Conservation (phyloP, 768 basidiomycete genomes). For the Tricholoma sp. region DNA sequence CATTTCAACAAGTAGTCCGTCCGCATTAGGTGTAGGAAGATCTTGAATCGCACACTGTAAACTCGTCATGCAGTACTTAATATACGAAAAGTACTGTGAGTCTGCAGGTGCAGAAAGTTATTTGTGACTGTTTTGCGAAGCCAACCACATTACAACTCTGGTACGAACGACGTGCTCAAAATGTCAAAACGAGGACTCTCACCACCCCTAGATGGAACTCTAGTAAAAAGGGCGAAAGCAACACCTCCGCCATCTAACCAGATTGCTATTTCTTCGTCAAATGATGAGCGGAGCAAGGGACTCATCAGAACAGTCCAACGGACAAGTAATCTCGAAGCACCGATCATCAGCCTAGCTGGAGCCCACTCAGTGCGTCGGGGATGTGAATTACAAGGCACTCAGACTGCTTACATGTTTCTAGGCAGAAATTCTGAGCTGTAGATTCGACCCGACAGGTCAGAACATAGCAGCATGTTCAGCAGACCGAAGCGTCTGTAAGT, state of each 20-base stretch:
- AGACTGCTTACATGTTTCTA: constrained; percentile 17
- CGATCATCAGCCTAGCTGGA: constrained; percentile 87
- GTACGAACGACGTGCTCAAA: constrained; percentile 11
- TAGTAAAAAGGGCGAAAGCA: constrained; percentile 61
- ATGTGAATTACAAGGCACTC: neutral
- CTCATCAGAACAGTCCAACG: constrained; percentile 82
- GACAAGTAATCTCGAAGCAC: constrained; percentile 90
- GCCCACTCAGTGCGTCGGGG: constrained; percentile 68
- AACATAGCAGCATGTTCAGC: constrained; percentile 90
- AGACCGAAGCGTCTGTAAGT: constrained; percentile 87
- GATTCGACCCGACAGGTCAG: constrained; percentile 92
- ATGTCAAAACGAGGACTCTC: constrained; percentile 76
- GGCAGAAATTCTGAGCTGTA: constrained; percentile 87
- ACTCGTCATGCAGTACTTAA: too few species aligned
- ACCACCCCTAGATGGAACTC: constrained; percentile 47
- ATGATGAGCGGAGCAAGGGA: constrained; percentile 70
- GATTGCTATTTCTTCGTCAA: constrained; percentile 71
- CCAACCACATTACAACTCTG: neutral
- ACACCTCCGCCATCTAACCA: constrained; percentile 53
- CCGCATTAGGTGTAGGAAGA: too few species aligned
- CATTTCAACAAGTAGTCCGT: too few species aligned
- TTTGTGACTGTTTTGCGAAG: constrained; percentile 7
- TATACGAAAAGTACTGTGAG: too few species aligned
- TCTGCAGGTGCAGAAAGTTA: neutral
- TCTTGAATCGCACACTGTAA: too few species aligned